A percentile compares a stretch with the other conserved stretches of the same genome.
Conservation (phyloP, 805 yeast genomes). For the Ogataea corticis region DNA sequence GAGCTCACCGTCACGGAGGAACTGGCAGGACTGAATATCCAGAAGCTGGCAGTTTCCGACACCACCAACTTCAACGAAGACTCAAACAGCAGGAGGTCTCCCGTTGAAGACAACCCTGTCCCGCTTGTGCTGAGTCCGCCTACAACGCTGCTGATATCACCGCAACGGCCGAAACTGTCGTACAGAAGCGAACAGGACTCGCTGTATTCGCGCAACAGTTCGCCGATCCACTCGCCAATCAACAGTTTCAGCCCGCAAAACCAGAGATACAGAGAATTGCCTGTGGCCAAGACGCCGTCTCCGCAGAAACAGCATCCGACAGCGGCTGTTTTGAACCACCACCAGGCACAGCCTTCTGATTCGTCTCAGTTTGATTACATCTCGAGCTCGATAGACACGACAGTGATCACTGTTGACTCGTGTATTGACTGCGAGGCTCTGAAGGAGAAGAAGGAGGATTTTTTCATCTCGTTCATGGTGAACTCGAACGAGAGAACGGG, state of each 20-base stretch:
- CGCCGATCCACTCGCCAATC: constrained; percentile 9
- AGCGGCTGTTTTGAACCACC: not conserved
- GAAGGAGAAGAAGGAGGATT: constrained; percentile 51
- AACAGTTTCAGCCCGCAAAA: constrained; percentile 10
- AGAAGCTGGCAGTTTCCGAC: constrained; percentile 3
- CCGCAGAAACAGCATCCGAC: constrained; percentile 10
- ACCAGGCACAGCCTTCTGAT: constrained; percentile 22
- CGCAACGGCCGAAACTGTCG: constrained; percentile 3
- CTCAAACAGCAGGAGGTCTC: constrained; percentile 2
- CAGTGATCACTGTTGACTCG: constrained; percentile 32
- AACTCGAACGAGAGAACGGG: constrained; percentile 56
- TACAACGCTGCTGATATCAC: not conserved
- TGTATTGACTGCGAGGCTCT: constrained; percentile 32
- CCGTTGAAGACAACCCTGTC: not conserved
- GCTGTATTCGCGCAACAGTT: constrained; percentile 1
- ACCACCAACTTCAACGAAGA: not conserved
- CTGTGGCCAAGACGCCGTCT: constrained; percentile 16
- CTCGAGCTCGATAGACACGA: constrained; percentile 30
- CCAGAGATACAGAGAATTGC: constrained; percentile 5
- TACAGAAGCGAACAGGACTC: constrained; percentile 5
- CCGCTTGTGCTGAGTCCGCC: constrained; percentile 2
- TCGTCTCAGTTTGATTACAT: constrained; percentile 30
- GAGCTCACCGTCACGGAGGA: constrained; percentile 1
- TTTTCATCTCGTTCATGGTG: constrained; percentile 60
- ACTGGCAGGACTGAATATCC: constrained; percentile 13